Conservation (phyloP, 169 alveolate genomes). For the Plasmodium relictum region DNA sequence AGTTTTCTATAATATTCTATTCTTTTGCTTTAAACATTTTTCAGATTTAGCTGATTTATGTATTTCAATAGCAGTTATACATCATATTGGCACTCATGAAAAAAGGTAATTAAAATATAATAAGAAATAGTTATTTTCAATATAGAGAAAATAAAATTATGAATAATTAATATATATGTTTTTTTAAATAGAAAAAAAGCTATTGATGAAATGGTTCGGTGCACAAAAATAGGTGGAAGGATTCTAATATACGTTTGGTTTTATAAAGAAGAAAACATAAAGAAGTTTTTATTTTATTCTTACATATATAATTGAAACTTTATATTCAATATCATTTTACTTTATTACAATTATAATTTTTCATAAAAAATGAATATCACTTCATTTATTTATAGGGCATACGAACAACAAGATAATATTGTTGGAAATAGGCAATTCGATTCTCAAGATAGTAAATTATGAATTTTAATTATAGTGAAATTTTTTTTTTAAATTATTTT, state of each 20-base stretch:
- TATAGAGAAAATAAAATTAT: neutral
- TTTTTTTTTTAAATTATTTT: neutral
- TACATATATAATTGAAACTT: neutral
- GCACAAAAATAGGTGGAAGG: slow-evolving; percentile 89
- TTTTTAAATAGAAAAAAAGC: slow-evolving; percentile 16
- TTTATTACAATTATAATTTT: too few species aligned
- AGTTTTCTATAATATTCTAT: slow-evolving; percentile 72
- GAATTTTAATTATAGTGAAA: neutral
- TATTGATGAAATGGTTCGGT: slow-evolving; percentile 89
- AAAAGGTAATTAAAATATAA: slow-evolving; percentile 88
- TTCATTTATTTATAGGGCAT: slow-evolving; percentile 85
- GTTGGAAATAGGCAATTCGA: slow-evolving; percentile 90
- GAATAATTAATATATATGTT: neutral
- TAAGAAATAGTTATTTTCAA: neutral
- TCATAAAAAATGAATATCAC: too few species aligned
- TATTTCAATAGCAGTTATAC: slow-evolving; percentile 96
- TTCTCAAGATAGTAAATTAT: slow-evolving; percentile 89
- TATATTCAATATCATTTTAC: too few species aligned
- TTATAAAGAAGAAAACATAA: neutral
- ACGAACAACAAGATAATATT: slow-evolving; percentile 79
- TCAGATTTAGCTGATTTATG: slow-evolving; percentile 91
- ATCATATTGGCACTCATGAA: slow-evolving; percentile 93
- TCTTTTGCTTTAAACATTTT: slow-evolving; percentile 42
- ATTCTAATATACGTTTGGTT: slow-evolving; percentile 93
- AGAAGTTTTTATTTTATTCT: neutral